Conservation (phyloP, 176 grass and related monocot species). For the Ensete glaucum region DNA sequence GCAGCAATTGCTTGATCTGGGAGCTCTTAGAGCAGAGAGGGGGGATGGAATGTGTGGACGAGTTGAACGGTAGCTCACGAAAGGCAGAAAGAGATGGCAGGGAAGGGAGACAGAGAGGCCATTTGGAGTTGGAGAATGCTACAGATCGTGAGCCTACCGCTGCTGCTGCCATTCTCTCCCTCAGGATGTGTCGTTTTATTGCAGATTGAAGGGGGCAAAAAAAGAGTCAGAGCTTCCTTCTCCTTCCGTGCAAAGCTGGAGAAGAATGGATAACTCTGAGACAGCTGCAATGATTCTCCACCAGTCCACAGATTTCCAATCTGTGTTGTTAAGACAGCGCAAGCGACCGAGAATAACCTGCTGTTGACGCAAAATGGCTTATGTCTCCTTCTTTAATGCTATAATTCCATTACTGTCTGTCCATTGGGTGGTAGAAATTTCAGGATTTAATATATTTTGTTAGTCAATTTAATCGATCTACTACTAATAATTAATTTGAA, state of each 20-base stretch:
- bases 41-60: not conserved
- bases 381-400: too few relatives aligned
- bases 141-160: not conserved
- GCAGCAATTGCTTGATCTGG: not conserved
- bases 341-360: too few relatives aligned
- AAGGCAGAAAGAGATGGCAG: not conserved
- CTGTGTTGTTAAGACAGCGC: too few relatives aligned
- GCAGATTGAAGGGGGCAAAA: not conserved
- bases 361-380: too few relatives aligned
- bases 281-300: not conserved
- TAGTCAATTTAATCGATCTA: too few relatives aligned
- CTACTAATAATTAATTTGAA: too few relatives aligned
- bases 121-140: not conserved
- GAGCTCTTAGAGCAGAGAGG: not conserved
- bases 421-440: too few relatives aligned
- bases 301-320: too few relatives aligned
- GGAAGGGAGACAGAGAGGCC: not conserved
- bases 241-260: not conserved
- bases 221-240: not conserved
- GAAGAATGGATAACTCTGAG: not conserved
- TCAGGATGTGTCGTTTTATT: not conserved
- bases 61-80: not conserved
- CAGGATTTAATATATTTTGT: too few relatives aligned
- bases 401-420: too few relatives aligned
- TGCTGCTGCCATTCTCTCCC: not conserved